These are phyloP conservation scores for Coelastrella sp. DNA, from an alignment of 139 green algal species.

Conservation along the genomic window DNA sequence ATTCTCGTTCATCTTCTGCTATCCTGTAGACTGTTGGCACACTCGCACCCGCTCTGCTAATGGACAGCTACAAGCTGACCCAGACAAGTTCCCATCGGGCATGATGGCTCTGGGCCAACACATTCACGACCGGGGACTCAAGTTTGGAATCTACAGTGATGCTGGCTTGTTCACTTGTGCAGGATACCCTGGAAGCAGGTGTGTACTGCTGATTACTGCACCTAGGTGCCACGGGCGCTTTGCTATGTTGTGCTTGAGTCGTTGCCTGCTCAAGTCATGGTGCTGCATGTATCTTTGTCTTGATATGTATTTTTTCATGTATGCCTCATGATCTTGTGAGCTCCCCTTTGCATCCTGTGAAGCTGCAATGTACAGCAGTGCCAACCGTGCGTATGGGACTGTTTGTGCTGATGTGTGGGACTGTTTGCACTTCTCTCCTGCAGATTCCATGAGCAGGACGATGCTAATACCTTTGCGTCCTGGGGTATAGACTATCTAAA, in stretches of 20 bases:
- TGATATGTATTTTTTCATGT: too few relatives aligned
- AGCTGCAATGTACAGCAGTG: too few relatives aligned
- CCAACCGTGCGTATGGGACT: too few relatives aligned
- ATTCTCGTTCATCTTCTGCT: too few relatives aligned
- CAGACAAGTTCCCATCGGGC: conserved; percentile 48
- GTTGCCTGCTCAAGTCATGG: too few relatives aligned
- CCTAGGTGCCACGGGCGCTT: too few relatives aligned
- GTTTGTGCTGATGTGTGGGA: too few relatives aligned
- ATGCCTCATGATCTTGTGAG: too few relatives aligned
- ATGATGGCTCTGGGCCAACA: conserved; percentile 56
- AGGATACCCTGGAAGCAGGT: conserved; percentile 55
- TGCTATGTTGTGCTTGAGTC: too few relatives aligned
- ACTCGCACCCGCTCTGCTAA: background rate
- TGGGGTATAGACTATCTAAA: conserved; percentile 63
- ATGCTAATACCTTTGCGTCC: conserved; percentile 52
- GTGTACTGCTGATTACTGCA: background rate
- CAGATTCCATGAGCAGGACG: conserved; percentile 50
- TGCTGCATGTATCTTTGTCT: too few relatives aligned
- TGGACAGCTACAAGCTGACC: conserved; percentile 46
- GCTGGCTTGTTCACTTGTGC: conserved; percentile 55
- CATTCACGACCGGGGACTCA: conserved; percentile 51
- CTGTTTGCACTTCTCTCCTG: too few relatives aligned
- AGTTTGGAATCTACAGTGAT: conserved; percentile 65
- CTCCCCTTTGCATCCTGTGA: too few relatives aligned
- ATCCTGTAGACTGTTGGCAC: conserved; percentile 41